phyloP scores from a whole-genome alignment of 768 basidiomycete genomes.

The Suillus hirtellus region DNA sequence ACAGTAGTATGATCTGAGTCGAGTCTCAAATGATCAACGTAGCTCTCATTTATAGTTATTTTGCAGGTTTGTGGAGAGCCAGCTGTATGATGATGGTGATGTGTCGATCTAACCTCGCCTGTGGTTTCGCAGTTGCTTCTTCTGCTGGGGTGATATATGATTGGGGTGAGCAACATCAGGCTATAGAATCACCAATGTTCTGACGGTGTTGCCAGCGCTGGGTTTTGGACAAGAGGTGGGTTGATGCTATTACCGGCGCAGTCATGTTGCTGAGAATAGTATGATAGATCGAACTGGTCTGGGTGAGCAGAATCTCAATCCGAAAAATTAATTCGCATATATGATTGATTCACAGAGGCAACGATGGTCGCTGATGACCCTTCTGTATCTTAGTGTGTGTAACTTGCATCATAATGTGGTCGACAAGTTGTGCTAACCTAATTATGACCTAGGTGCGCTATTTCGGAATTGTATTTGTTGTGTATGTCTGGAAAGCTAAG shows the following conservation, averaged over 20 bases:
- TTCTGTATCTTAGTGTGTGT: background rate
- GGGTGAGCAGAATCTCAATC: background rate
- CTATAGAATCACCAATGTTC: background rate
- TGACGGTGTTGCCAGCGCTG: background rate
- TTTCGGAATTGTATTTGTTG: background rate
- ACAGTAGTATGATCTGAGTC: slow-evolving; percentile 23
- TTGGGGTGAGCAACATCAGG: background rate
- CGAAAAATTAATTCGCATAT: background rate
- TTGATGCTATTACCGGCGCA: background rate
- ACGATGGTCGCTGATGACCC: background rate
- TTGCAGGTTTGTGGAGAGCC: background rate
- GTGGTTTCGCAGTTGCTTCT: background rate
- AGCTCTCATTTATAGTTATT: slow-evolving; percentile 30
- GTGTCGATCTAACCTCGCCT: background rate
- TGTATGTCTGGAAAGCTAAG: background rate
- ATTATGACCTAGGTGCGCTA: background rate
- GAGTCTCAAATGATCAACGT: slow-evolving; percentile 22
- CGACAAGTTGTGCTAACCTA: background rate
- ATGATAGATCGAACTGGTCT: background rate
- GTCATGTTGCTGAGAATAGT: background rate
- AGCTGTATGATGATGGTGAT: background rate
- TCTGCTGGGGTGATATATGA: background rate
- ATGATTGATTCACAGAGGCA: background rate
- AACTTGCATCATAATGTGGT: background rate
- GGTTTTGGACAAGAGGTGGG: background rate